phyloP scores from a whole-genome alignment of 2,329 filamentous ascomycete genomes.

The Diaporthe sp. region DNA sequence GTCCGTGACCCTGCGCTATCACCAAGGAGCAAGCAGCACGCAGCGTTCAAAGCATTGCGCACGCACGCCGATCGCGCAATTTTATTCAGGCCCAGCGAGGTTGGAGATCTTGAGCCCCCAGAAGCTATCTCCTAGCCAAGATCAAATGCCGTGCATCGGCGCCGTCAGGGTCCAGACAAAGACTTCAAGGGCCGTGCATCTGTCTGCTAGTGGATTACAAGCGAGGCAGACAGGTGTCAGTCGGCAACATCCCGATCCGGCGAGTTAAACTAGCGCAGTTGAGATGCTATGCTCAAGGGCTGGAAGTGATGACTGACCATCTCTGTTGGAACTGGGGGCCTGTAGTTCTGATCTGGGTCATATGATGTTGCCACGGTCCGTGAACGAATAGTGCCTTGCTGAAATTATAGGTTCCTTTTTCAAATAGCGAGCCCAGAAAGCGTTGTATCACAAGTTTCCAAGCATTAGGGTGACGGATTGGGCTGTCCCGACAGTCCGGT shows the following conservation, averaged over 20 bases:
- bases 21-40: not conserved
- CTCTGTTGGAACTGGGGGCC: not conserved
- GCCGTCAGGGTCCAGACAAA: constrained; percentile 16
- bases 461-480: not conserved
- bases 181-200: constrained; percentile 3
- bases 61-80: not conserved
- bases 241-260: not conserved
- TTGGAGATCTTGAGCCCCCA: no score
- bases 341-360: not conserved
- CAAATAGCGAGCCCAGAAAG: not conserved
- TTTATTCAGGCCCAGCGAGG: not conserved
- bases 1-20: not conserved
- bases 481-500: not conserved
- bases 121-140: not conserved
- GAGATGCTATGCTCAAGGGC: not conserved
- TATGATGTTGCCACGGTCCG: no score
- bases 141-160: not conserved
- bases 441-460: no score
- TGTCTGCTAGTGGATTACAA: not conserved
- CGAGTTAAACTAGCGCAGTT: not conserved
- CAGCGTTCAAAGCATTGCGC: not conserved
- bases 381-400: not conserved
- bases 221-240: not conserved
- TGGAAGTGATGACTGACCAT: not conserved
- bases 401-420: no score